Percentiles rank a stretch among this genome's conserved stretches.
phyloP scores from a whole-genome alignment of 768 basidiomycete genomes.

The Auricularia auricula-judae region DNA sequence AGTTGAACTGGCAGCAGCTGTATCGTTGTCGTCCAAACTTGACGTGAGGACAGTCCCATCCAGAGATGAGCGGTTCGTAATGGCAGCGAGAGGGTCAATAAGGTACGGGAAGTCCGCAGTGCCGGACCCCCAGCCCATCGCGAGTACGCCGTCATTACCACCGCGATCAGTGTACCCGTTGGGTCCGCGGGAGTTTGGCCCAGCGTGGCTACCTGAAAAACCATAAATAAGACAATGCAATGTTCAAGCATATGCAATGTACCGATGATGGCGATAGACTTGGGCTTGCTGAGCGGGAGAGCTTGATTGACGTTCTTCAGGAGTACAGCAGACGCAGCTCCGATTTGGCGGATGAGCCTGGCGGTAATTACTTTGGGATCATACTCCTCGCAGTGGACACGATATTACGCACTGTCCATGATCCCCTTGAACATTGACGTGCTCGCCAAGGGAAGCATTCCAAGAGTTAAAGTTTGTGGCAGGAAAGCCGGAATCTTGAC shows the following conservation, averaged over 20 bases:
- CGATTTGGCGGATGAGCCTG: conserved; percentile 42
- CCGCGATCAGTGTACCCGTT: conserved; percentile 50
- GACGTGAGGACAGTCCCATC: conserved; percentile 34
- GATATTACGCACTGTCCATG: conserved; percentile 16
- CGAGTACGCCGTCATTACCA: conserved; percentile 48
- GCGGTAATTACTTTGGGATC: background rate
- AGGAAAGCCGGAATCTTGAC: conserved; percentile 60
- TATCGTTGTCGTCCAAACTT: conserved; percentile 39
- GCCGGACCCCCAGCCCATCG: conserved; percentile 43
- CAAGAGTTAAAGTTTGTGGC: conserved; percentile 60
- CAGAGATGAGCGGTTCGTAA: conserved; percentile 27
- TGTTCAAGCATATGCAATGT: too few relatives aligned
- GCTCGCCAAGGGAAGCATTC: conserved; percentile 25
- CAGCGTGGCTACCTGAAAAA: conserved; percentile 32
- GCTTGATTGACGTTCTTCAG: conserved; percentile 43
- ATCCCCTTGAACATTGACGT: conserved; percentile 29
- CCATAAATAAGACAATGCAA: background rate
- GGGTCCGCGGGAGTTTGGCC: conserved; percentile 38
- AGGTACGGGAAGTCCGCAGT: conserved; percentile 44
- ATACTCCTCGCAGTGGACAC: conserved; percentile 4
- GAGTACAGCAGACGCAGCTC: conserved; percentile 51
- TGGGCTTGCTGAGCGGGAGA: conserved; percentile 35
- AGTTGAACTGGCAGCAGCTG: conserved; percentile 30
- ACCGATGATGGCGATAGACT: conserved; percentile 46
- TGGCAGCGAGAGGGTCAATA: conserved; percentile 30